Conservation (phyloP, 805 yeast species). For the Schizosaccharomyces cryophilus region DNA sequence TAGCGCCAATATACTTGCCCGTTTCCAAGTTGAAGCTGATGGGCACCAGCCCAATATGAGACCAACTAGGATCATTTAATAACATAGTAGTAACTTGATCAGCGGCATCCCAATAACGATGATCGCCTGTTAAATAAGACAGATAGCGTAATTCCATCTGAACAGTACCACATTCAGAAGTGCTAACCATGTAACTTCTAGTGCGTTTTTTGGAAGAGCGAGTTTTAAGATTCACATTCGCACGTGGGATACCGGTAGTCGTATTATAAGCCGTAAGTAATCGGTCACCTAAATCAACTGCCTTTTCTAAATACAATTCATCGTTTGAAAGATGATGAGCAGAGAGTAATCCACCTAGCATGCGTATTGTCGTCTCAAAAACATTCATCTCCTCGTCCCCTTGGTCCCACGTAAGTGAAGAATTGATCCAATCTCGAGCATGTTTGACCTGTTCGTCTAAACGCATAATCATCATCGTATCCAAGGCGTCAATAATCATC, state of each 20-base stretch:
- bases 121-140: slow-evolving; percentile 56
- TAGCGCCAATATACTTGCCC: slow-evolving; percentile 37
- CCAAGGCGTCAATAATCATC: slow-evolving; percentile 75
- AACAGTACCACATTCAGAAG: slow-evolving; percentile 72
- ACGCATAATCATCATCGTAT: slow-evolving; percentile 59
- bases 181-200: slow-evolving; percentile 37
- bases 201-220: slow-evolving; percentile 37
- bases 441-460: slow-evolving; percentile 31
- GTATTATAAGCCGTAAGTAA: slow-evolving; percentile 45
- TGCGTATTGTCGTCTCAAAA: slow-evolving; percentile 83
- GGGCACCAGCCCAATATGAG: slow-evolving; percentile 56
- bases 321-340: slow-evolving; percentile 48
- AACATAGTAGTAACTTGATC: slow-evolving; percentile 50
- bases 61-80: slow-evolving; percentile 23
- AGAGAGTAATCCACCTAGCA: slow-evolving; percentile 79
- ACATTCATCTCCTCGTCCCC: slow-evolving; percentile 47
- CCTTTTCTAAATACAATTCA: slow-evolving; percentile 49
- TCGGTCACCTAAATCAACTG: slow-evolving; percentile 54
- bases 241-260: slow-evolving; percentile 46
- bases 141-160: slow-evolving; percentile 73
- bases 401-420: slow-evolving; percentile 43
- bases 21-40: slow-evolving; percentile 52
- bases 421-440: slow-evolving; percentile 51
- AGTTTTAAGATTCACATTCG: slow-evolving; percentile 47
- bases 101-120: slow-evolving; percentile 49